These are phyloP conservation scores for Xerocomellus intermedius DNA, from an alignment of 768 basidiomycete genomes.

Conservation along the genomic window DNA sequence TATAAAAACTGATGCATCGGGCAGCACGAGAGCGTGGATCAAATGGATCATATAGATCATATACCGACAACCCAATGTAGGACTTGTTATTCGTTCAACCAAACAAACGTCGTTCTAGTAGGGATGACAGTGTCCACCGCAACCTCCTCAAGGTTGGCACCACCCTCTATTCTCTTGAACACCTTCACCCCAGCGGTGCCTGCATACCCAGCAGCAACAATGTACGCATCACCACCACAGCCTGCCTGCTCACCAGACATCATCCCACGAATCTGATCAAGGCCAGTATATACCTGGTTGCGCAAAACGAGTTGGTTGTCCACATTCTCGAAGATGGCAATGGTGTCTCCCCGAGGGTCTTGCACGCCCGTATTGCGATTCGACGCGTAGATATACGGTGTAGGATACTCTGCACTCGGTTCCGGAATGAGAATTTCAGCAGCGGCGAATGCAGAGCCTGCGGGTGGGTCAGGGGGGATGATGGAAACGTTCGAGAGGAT, in stretches of 20 bases:
- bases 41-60: not conserved
- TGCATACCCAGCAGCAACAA: slow-evolving; percentile 53
- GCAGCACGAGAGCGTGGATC: not conserved
- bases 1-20: not conserved
- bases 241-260: slow-evolving; percentile 46
- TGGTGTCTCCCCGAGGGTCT: slow-evolving; percentile 58
- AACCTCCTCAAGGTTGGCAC: slow-evolving; percentile 50
- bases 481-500: slow-evolving; percentile 52
- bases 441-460: slow-evolving; percentile 45
- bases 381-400: slow-evolving; percentile 60
- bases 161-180: slow-evolving; percentile 53
- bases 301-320: slow-evolving; percentile 39
- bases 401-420: slow-evolving; percentile 44
- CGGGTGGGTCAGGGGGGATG: slow-evolving; percentile 41
- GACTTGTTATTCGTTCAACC: slow-evolving; percentile 12
- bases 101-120: slow-evolving; percentile 54
- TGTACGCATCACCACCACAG: slow-evolving; percentile 46
- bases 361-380: slow-evolving; percentile 59
- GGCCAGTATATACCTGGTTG: slow-evolving; percentile 58
- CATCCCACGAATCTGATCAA: slow-evolving; percentile 68
- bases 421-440: slow-evolving; percentile 64
- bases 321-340: slow-evolving; percentile 57
- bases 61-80: not conserved
- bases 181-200: slow-evolving; percentile 57
- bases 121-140: slow-evolving; percentile 53